Conservation (phyloP, 2,329 filamentous ascomycete species). For the Rhynchosporium agropyri region DNA sequence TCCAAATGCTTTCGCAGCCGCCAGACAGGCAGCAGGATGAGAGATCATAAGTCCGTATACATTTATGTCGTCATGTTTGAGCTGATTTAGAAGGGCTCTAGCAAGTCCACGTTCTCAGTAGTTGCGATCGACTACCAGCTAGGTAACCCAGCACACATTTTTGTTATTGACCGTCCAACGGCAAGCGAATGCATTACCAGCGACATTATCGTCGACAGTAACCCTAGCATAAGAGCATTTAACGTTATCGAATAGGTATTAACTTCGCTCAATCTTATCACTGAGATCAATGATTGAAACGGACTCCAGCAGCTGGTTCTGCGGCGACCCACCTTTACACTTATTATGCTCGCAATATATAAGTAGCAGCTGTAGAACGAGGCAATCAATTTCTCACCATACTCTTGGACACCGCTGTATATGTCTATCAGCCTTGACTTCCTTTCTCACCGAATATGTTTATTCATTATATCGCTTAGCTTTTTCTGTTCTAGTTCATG, state of each 20-base stretch:
- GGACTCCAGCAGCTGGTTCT: too few relatives aligned
- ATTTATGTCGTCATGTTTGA: conserved; percentile 41
- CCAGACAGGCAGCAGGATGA: conserved; percentile 44
- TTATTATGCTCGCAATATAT: too few relatives aligned
- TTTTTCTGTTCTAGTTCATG: not conserved
- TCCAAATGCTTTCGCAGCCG: conserved; percentile 41
- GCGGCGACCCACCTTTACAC: too few relatives aligned
- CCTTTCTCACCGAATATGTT: not conserved
- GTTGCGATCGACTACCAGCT: conserved; percentile 45
- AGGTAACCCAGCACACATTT: conserved; percentile 47
- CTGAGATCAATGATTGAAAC: too few relatives aligned
- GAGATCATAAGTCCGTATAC: conserved; percentile 48
- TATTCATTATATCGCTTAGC: not conserved
- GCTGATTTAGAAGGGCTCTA: conserved; percentile 40
- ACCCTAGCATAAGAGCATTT: conserved; percentile 42
- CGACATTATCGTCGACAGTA: conserved; percentile 41
- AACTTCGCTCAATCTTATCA: too few relatives aligned
- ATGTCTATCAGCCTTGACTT: not conserved
- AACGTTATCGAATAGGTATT: conserved; percentile 41
- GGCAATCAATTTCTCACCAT: not conserved
- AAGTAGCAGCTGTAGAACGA: conserved; percentile 14
- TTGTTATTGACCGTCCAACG: conserved; percentile 42
- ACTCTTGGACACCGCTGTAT: not conserved
- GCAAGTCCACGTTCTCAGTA: conserved; percentile 45
- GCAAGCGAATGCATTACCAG: conserved; percentile 45